phyloP scores from a whole-genome alignment of 345 rosid species.

The Pistacia integerrima region DNA sequence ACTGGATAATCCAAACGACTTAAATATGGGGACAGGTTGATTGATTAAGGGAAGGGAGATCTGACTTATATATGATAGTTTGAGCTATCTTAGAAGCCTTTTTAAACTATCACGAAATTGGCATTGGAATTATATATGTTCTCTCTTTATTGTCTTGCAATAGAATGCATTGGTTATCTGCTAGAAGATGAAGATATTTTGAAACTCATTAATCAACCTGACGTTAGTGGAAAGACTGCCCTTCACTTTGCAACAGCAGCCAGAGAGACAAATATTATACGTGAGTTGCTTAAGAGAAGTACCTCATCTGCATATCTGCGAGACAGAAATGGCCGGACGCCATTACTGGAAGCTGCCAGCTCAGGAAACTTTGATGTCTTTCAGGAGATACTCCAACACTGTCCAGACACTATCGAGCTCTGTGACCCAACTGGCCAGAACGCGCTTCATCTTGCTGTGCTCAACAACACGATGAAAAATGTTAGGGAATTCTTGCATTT shows the following conservation, averaged over 20 bases:
- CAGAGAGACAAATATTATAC: neutral
- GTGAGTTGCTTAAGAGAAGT: neutral
- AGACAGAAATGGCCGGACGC: neutral
- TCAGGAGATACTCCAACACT: neutral
- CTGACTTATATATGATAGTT: no score
- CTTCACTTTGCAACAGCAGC: conserved; percentile 4
- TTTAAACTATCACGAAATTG: no score
- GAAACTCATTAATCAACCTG: neutral
- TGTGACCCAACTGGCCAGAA: neutral
- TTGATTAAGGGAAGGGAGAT: no score
- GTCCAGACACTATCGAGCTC: neutral
- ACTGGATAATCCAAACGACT: no score
- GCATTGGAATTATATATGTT: no score
- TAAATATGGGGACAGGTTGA: no score
- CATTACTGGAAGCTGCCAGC: neutral
- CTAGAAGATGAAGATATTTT: neutral
- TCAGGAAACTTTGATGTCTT: neutral
- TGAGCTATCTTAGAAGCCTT: no score
- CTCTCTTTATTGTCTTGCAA: neutral
- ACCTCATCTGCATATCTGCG: neutral
- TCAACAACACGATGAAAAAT: neutral
- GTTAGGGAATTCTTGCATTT: neutral
- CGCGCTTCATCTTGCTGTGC: neutral
- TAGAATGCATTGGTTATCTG: neutral
- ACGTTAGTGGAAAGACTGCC: neutral